Base-by-base conservation (phyloP, 2,329 filamentous ascomycete genomes). In the Clarireedia homoeocarpa region DNA sequence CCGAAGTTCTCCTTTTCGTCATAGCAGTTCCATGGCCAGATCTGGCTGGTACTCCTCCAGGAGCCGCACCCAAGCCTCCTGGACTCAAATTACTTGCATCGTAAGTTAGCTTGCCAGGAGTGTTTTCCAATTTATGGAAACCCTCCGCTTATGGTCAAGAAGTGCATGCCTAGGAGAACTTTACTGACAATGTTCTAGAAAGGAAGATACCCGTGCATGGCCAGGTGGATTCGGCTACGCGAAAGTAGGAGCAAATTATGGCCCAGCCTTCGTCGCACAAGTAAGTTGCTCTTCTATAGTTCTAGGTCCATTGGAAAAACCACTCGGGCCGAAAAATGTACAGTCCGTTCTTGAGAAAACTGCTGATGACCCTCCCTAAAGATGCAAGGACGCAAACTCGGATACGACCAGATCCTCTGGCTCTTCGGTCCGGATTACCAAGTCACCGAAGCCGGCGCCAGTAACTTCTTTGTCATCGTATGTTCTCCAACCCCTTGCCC, bases 201-300 rank as follows among this genome's bases (percentile, higher is more conserved):
- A 84, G 58, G 84, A 91, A 63, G 89, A 95, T 72, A 89, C 86
- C 56, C 86, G 91, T 62, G 91, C 91, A 12, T 96, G 91, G 91
- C 90, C 89, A 23, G 91, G 91, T 62, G 91, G 91, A 4, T 95
- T 95, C 71, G 91, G 91, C 2, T 91, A 88, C 69, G 89, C 91
- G 59, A 96, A 96, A 75, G 82, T 96, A 36, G 91, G 91, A 55
- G 91, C 91, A 58, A 96, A 96, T 77, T 96, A 95, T 71, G 91
- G 91, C 0, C 91, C 91, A 15, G 84, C 83, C 10, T 80, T 96
- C 55, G 77, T 89, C 42, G 6, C 89, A 91, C 47, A 55, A 27
- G 51, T 53, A 53, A 48, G 51, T 47, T 17, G 12, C 17, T 2
- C n/a, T 51, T 23, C 1, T 1, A 3, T 3, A 15, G n/a, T 12